Evolutionary conservation across 1,284 basidiomycete genomes (phyloP), one percentile per base, ranked within the genome.

Genomic region (Porphyrellus sp.): DNA sequence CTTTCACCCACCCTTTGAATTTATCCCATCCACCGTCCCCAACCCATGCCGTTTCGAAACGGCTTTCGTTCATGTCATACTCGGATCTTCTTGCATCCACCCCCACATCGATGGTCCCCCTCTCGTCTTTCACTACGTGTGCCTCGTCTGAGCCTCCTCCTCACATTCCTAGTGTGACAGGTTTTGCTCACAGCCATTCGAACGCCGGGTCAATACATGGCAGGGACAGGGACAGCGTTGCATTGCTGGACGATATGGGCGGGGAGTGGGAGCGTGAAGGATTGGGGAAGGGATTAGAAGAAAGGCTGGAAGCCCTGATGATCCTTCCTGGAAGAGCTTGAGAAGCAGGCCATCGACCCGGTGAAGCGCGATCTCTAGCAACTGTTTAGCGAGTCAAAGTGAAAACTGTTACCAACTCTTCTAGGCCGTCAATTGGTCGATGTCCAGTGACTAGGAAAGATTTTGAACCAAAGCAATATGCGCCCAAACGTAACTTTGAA

Each of bases 201-300:
- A 53, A 34, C 7, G 21, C 52, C 3, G 66, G 56, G 6, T 69
- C 67, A 7, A 63, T 67, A 48, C 61, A 57, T 21, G 55, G 57
- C 24, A 66, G 64, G 18, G 70, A 72, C 52, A 64, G 72, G 54
- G 75, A 76, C 50, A 72, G 71, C 42, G 68, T 75, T 40, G 71
- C 69, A 13, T 47, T 77, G 59, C 55, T 79, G 52, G 82, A 82
- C 61, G 83, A 83, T 56, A 69, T 77, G 5, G 85, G 86, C 27
- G 89, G 87, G 0, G 90, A 92, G 69, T 93, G 89, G 89, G 84
- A 89, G 59, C 74, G 89, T 7, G 86, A 91, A 61, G 91, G 90
- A 0, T 69, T 93, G 13, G 91, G 91, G 1, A 78, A 75, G 54
- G 91, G 91, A 0, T 68, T 93, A 39, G 91, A 90, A 69, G 90